These are phyloP conservation scores for Penicillium sp. DNA, from an alignment of 2,329 filamentous ascomycete species.

Conservation along the genomic window DNA sequence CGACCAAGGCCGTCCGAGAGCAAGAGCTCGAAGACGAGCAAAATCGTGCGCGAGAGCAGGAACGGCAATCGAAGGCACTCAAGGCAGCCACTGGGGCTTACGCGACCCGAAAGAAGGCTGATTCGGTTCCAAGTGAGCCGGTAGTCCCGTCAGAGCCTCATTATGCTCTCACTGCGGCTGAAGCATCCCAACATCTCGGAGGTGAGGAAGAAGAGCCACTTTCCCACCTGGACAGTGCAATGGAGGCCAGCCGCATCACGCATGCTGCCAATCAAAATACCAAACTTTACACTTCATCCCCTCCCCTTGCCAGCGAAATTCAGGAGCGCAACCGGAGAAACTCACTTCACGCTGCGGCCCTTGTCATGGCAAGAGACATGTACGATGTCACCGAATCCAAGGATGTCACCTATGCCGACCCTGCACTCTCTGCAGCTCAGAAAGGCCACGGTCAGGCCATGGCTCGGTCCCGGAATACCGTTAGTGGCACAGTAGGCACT, in stretches of 20 bases:
- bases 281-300: constrained; percentile 75
- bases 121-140: constrained; percentile 56
- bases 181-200: constrained; percentile 57
- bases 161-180: constrained; percentile 68
- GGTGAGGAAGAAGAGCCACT: constrained; percentile 45
- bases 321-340: constrained; percentile 73
- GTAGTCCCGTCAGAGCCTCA: constrained; percentile 49
- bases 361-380: constrained; percentile 88
- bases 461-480: constrained; percentile 31
- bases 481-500: constrained; percentile 24
- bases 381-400: constrained; percentile 60
- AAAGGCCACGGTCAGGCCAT: constrained; percentile 31
- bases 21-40: constrained; percentile 46
- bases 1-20: constrained; percentile 12
- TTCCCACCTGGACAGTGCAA: constrained; percentile 41
- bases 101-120: constrained; percentile 61
- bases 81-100: constrained; percentile 77
- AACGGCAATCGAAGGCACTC: constrained; percentile 60
- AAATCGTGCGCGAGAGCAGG: constrained; percentile 18
- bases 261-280: constrained; percentile 67
- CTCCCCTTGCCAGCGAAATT: constrained; percentile 67
- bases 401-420: constrained; percentile 14
- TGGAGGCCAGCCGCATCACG: constrained; percentile 60
- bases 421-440: constrained; percentile 31
- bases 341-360: constrained; percentile 73